Evolutionary conservation across 306 rosid species (phyloP).

Genomic region (Ochetophila trinervis): DNA sequence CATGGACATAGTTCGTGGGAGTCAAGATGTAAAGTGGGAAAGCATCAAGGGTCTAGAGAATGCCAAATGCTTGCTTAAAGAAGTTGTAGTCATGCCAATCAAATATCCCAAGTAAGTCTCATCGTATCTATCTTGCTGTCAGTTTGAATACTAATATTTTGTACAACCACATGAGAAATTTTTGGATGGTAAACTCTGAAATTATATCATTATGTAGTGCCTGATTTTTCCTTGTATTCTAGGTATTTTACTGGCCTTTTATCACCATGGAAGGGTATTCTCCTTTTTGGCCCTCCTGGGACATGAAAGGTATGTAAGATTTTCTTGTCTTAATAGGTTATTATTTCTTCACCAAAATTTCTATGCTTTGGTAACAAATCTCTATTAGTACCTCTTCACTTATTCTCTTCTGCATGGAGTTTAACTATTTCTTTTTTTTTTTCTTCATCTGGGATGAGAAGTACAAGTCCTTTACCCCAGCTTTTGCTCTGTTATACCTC

Average conservation of each 20-base stretch:
- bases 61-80: constrained; percentile 85
- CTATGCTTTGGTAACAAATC: background rate
- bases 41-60: constrained; percentile 92
- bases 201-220: constrained; percentile 11
- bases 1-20: constrained; percentile 92
- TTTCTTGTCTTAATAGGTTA: background rate
- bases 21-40: constrained; percentile 95
- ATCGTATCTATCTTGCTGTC: constrained; percentile 18
- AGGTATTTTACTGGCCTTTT: constrained; percentile 93
- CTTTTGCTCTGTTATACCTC: no score
- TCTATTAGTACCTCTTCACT: background rate
- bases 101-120: constrained; percentile 91
- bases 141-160: background rate
- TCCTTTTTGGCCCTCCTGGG: constrained; percentile 98
- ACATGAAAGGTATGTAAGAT: constrained; percentile 86
- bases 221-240: constrained; percentile 29
- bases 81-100: constrained; percentile 98
- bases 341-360: background rate
- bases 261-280: constrained; percentile 99
- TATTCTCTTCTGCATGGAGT: background rate
- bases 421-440: no score
- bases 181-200: background rate
- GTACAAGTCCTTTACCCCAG: no score
- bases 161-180: constrained; percentile 2
- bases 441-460: no score